Evolutionary conservation across 495 filamentous ascomycete species (phyloP).

Genomic region (Daldinia childiae): DNA sequence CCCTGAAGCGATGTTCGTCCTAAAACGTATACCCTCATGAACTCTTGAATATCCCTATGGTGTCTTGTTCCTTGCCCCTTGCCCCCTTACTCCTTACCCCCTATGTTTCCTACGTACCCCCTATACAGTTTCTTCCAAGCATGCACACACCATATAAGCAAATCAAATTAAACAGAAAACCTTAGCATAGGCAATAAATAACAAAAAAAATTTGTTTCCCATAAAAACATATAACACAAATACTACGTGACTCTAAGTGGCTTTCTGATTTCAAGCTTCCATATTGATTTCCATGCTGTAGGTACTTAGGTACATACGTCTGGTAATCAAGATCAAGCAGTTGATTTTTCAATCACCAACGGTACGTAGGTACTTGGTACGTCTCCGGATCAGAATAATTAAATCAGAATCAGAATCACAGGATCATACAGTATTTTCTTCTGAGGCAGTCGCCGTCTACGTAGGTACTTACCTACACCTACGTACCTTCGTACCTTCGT

Average conservation of each 20-base stretch:
- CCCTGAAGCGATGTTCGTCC: slow-evolving; percentile 5
- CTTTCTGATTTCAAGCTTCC: background rate
- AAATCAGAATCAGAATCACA: background rate
- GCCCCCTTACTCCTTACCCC: background rate
- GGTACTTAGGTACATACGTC: background rate
- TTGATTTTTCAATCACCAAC: background rate
- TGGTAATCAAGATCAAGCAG: background rate
- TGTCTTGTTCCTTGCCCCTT: background rate
- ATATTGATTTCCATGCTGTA: background rate
- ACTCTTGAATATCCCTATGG: background rate
- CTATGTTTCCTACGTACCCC: background rate
- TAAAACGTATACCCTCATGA: background rate
- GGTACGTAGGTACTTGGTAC: background rate
- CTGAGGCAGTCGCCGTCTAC: no score
- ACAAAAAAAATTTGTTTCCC: background rate
- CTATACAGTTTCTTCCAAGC: no score
- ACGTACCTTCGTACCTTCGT: background rate
- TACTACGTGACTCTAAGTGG: background rate
- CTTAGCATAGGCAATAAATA: background rate
- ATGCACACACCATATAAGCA: no score
- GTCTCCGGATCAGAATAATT: background rate
- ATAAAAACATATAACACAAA: background rate
- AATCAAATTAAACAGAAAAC: background rate
- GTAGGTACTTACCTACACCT: no score
- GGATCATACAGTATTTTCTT: background rate